phyloP scores from a whole-genome alignment of 768 basidiomycete genomes.

The Tephrocybe sp. region DNA sequence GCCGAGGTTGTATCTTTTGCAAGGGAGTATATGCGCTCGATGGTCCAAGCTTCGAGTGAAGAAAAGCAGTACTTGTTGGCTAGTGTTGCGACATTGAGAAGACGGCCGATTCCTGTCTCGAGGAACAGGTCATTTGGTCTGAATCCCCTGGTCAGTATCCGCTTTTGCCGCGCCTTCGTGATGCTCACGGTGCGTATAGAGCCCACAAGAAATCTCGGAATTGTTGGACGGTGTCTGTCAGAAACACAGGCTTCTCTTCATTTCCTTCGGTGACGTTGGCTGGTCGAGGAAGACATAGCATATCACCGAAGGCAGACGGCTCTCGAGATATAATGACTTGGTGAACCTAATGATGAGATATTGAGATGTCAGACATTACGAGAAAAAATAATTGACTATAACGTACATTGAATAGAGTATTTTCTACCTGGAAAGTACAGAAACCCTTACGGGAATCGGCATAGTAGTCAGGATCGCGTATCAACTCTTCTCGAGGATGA shows the following conservation, averaged over 20 bases:
- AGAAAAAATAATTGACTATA: background rate
- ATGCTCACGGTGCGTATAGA: conserved; percentile 45
- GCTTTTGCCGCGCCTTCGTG: too few relatives aligned
- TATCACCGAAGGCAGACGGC: conserved; percentile 41
- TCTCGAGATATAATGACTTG: conserved; percentile 41
- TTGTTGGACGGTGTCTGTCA: conserved; percentile 42
- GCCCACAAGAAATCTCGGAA: conserved; percentile 53
- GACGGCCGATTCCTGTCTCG: conserved; percentile 35
- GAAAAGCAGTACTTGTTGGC: conserved; percentile 49
- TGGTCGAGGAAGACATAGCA: conserved; percentile 36
- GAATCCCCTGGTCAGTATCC: too few relatives aligned
- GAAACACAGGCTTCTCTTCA: conserved; percentile 33
- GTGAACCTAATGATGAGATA: conserved; percentile 37
- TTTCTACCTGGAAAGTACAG: conserved; percentile 59
- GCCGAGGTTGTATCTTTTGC: conserved; percentile 25
- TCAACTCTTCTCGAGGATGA: conserved; percentile 10
- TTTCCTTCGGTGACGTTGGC: conserved; percentile 24
- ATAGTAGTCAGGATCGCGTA: conserved; percentile 34
- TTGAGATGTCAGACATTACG: background rate
- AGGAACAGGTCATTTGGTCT: conserved; percentile 41
- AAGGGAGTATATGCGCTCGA: conserved; percentile 38
- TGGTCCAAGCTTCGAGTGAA: conserved; percentile 44
- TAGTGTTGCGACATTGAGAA: conserved; percentile 46
- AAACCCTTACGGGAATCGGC: conserved; percentile 44
- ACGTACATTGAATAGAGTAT: conserved; percentile 63